These are phyloP conservation scores for Xylariaceae sp. DNA, from an alignment of 2,329 filamentous ascomycete genomes.

Conservation along the genomic window DNA sequence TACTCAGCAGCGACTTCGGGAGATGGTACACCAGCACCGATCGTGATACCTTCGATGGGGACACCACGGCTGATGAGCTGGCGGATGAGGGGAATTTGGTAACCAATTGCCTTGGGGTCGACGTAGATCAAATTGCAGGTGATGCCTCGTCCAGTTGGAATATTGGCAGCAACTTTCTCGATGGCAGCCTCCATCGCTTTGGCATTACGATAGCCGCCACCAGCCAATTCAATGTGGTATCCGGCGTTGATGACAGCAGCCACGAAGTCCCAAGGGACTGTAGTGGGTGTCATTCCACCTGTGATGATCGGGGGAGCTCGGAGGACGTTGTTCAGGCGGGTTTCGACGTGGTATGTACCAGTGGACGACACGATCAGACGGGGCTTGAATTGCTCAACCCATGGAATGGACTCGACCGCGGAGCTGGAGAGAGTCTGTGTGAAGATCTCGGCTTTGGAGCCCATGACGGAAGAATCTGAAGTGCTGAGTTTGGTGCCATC, in stretches of 20 bases:
- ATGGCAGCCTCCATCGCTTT: conserved; percentile 82
- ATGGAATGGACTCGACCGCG: conserved; percentile 89
- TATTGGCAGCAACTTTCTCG: conserved; percentile 75
- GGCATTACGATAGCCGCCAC: conserved; percentile 82
- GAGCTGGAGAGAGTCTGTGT: conserved; percentile 92
- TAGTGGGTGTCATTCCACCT: conserved; percentile 89
- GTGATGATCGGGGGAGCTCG: conserved; percentile 85
- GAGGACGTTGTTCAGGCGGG: conserved; percentile 85
- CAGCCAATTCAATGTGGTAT: conserved; percentile 86
- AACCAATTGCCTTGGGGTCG: conserved; percentile 81
- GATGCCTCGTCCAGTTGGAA: conserved; percentile 81
- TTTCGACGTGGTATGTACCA: conserved; percentile 88
- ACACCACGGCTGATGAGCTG: conserved; percentile 78
- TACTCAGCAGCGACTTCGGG: conserved; percentile 91
- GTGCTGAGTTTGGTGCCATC: conserved; percentile 12
- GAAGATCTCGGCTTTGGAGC: conserved; percentile 96
- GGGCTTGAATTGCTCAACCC: conserved; percentile 96
- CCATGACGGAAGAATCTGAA: conserved; percentile 61
- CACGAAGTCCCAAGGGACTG: conserved; percentile 87
- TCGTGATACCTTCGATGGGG: conserved; percentile 85
- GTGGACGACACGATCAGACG: conserved; percentile 81
- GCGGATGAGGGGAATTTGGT: conserved; percentile 83
- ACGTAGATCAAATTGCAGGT: conserved; percentile 89
- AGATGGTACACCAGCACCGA: conserved; percentile 89
- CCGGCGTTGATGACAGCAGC: conserved; percentile 89